phyloP scores from a whole-genome alignment of 805 yeast genomes.

The Candida hungchunana region DNA sequence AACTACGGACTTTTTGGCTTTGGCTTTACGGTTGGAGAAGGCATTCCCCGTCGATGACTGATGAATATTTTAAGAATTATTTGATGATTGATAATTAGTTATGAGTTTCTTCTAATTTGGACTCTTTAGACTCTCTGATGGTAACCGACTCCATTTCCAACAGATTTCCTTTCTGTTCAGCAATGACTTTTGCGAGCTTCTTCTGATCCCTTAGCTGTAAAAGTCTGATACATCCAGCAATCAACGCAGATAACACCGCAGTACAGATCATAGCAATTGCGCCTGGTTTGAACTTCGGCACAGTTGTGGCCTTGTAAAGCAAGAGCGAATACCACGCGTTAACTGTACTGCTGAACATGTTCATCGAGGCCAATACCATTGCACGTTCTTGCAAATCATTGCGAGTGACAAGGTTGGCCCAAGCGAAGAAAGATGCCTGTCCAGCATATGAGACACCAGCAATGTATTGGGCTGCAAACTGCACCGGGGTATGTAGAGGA shows the following conservation, averaged over 20 bases:
- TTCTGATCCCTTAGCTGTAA: constrained; percentile 37
- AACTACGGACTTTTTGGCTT: constrained; percentile 38
- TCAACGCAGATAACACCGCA: constrained; percentile 36
- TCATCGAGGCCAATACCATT: constrained; percentile 60
- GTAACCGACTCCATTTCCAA: too few relatives aligned
- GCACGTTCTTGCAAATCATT: constrained; percentile 63
- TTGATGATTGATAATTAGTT: neutral
- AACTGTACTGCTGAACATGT: constrained; percentile 58
- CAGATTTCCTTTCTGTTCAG: neutral
- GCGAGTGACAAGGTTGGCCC: constrained; percentile 58
- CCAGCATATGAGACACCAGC: constrained; percentile 55
- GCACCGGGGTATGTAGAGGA: constrained; percentile 35
- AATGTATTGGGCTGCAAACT: constrained; percentile 52
- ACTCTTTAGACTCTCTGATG: too few relatives aligned
- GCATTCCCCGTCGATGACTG: constrained; percentile 21
- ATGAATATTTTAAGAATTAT: neutral
- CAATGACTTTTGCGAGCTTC: neutral
- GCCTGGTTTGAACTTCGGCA: constrained; percentile 48
- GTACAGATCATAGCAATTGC: constrained; percentile 57
- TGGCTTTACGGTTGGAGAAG: constrained; percentile 40
- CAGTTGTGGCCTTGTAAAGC: constrained; percentile 48
- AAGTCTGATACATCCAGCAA: constrained; percentile 38
- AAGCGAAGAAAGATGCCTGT: constrained; percentile 56
- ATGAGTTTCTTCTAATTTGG: neutral
- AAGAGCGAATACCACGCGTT: constrained; percentile 63